Evolutionary conservation across 208 protist species (phyloP), one percentile per base, ranked within the genome.

Genomic region (Acanthamoeba lugdunensis): DNA sequence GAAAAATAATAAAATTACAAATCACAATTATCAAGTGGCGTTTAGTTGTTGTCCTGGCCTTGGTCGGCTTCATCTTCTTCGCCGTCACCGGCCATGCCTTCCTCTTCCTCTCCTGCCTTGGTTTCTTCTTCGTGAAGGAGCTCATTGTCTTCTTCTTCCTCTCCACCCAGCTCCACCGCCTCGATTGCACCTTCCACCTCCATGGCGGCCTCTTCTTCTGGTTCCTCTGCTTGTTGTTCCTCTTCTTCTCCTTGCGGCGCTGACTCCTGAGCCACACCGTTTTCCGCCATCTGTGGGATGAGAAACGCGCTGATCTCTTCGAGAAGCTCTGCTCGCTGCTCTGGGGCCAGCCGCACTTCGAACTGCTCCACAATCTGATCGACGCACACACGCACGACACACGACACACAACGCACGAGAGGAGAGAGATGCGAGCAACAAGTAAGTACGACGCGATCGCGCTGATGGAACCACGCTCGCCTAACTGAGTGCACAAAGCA

Each of bases 351-450:
- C 11, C 81, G 81, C 48, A n/a, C 81, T 65, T 48, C 81, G 25
- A 28, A 89, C 23, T 89, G 30, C 14, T 89, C 81, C 18, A 89
- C 54, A 3, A 89, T 89, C 81, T 89, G 56, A n/a, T 87, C 9
- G 11, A 4, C 11, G 45, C n/a, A n/a, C n/a, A n/a, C n/a, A 18
- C 16, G 5, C 13, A 2, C 0, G 9, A 1, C 52, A 56, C 16
- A 56, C 4, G 21, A 5, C 16, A 13, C 1, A 56, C 4, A 13
- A 56, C 50, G 2, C 50, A 16, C 8, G 52, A 0, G 52, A 56
- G 2, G 16, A 21, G 52, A 25, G 16, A 77, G 25, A 4, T 2
- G 13, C n/a, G 21, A 23, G 23, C 61, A 67, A 21, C 61, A 28
- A 28, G 41, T 48, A 48, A 48, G 2, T 48, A 48, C 41, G 41